Evolutionary conservation across 371 early-diverging fungal genomes (phyloP), one percentile per base, ranked within the genome.

Genomic region (Mortierella sp.): DNA sequence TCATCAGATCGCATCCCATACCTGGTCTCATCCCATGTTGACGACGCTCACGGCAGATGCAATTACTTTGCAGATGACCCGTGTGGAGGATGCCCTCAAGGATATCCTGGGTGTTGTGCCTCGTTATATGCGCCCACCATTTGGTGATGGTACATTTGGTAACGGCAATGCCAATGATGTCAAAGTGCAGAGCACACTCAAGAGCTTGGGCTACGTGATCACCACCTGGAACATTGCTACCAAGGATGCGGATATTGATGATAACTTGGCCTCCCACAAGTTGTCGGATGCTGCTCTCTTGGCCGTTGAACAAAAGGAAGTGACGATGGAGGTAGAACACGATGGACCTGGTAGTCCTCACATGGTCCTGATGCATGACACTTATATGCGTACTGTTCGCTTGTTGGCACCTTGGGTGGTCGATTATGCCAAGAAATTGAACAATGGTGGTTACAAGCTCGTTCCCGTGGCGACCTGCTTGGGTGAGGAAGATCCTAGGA

Each of bases 61-160:
- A 3, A 76, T 82, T 38, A 68, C 45, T 4, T 56, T 59, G 16
- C 81, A 82, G 38, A 65, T 82, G 69, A 72, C 51, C 39, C 60
- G 60, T 23, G 53, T 73, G 18, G 82, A 76, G 19, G 34, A 70
- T 21, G 79, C 78, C 23, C 62, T 82, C 57, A 23, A 45, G 43
- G 70, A 76, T 13, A 52, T 80, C 23, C 72, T 78, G 26, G 82
- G 82, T 24, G 58, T 64, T 6, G 61, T 67, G 1, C 81, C 82
- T 14, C 67, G 70, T 6, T 83, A 69, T 49, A 81, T 80, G 67
- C 80, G 87, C 26, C 85, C 87, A 8, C 86, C 89, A 12, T 86
- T 66, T 61, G 88, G 85, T 43, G 76, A 60, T n/a, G 69, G 69
- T 48, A 64, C 69, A 16, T 68, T 74, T n/a, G 61, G 61, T 3